phyloP scores from a whole-genome alignment of 108 stramenopile genomes.

The Pseudonitzschia multistriata region DNA sequence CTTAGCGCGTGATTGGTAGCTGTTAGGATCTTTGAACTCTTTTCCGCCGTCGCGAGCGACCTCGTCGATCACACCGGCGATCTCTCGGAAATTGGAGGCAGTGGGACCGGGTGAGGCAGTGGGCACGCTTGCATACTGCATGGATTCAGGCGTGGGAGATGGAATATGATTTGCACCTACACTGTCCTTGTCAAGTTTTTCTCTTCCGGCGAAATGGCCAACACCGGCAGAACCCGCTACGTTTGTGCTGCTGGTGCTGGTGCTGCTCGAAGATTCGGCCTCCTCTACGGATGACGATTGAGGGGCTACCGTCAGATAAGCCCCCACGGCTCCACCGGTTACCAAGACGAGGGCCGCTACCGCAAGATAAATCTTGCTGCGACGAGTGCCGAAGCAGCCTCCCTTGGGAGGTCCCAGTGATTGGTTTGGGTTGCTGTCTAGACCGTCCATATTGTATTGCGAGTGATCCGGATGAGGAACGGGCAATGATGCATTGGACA shows the following conservation, averaged over 20 bases:
- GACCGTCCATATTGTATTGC: not conserved
- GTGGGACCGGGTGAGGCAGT: slow-evolving; percentile 23
- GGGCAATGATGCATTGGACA: not conserved
- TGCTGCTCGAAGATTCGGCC: not conserved
- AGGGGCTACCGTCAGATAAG: not conserved
- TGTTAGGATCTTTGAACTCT: slow-evolving; percentile 22
- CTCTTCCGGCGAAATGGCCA: not conserved
- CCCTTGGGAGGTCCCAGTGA: not conserved
- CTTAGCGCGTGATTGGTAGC: slow-evolving; percentile 27
- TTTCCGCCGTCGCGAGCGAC: slow-evolving; percentile 25
- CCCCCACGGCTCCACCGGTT: not conserved
- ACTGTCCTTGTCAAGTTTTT: not conserved
- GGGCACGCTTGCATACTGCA: not conserved
- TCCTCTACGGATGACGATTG: not conserved
- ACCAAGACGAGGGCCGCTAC: slow-evolving; percentile 14
- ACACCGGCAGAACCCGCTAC: not conserved
- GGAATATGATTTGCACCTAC: not conserved
- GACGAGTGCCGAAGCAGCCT: slow-evolving; percentile 5
- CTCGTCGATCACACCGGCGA: slow-evolving; percentile 12
- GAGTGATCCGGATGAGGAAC: not conserved
- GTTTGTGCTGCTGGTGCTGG: not conserved
- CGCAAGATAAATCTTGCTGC: not conserved
- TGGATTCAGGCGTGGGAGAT: slow-evolving; percentile 8
- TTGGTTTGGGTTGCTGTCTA: not conserved
- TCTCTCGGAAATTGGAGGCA: slow-evolving; percentile 12